Percentiles rank a stretch among this genome's conserved stretches.
phyloP scores from a whole-genome alignment of 345 rosid species.

The thale cress (Arabidopsis thaliana) region DNA sequence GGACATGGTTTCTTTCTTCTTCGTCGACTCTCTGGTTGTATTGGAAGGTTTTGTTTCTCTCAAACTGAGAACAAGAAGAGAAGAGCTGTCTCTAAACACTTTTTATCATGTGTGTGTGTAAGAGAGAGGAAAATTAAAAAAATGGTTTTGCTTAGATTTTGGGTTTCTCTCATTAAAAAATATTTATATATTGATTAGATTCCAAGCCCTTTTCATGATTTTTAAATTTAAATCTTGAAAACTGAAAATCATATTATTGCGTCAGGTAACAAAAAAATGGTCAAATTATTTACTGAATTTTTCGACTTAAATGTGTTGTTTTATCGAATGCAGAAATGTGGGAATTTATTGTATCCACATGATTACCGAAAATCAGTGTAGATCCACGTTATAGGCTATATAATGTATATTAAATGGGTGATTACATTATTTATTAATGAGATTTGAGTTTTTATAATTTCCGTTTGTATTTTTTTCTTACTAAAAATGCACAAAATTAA shows the following conservation, averaged over 20 bases:
- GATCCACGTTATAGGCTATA: conserved; percentile 41
- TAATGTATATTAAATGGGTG: not conserved
- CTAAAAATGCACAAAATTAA: not conserved
- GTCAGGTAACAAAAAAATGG: conserved; percentile 4
- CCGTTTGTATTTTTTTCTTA: not conserved
- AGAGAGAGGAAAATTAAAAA: not conserved
- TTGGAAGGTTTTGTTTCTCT: conserved; percentile 32
- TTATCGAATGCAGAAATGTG: conserved; percentile 10
- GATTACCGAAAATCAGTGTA: conserved; percentile 32
- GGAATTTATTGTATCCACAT: conserved; percentile 42
- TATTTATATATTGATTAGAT: conserved; percentile 35
- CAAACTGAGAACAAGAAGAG: conserved; percentile 17
- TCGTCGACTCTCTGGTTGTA: not conserved
- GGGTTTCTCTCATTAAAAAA: conserved; percentile 22
- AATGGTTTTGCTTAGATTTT: conserved; percentile 46
- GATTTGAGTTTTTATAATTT: not conserved
- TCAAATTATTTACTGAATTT: conserved; percentile 22
- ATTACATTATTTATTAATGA: conserved; percentile 2
- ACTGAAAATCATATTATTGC: conserved; percentile 12
- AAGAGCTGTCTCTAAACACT: conserved; percentile 37
- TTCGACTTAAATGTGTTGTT: not conserved
- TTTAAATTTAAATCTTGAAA: not conserved
- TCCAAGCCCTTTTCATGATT: conserved; percentile 45
- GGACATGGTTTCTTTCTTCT: conserved; percentile 38
- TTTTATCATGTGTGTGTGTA: conserved; percentile 33